Conservation (phyloP, 2,329 filamentous ascomycete genomes). For the Fusarium avenaceum region DNA sequence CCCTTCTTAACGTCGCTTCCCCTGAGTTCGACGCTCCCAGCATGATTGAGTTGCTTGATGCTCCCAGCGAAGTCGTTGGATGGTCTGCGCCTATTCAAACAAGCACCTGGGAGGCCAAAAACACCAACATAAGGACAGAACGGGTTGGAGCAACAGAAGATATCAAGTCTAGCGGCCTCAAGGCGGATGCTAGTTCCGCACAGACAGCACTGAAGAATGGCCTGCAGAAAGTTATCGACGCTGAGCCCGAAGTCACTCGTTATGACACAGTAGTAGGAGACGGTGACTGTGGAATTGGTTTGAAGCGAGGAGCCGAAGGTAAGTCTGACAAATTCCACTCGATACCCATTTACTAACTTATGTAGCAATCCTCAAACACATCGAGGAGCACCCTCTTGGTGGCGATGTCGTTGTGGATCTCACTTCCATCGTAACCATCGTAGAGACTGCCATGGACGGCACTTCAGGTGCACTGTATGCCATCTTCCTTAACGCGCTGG, state of each 20-base stretch:
- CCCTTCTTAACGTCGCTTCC: conserved; percentile 73
- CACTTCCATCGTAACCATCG: conserved; percentile 64
- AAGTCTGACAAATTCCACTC: conserved; percentile 41
- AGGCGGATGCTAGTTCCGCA: conserved; percentile 65
- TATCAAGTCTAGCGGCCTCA: conserved; percentile 63
- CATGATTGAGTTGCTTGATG: conserved; percentile 78
- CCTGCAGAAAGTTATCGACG: conserved; percentile 72
- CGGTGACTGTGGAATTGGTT: conserved; percentile 88
- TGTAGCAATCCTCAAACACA: conserved; percentile 66
- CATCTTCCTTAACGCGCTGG: conserved; percentile 91
- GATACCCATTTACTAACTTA: conserved; percentile 36
- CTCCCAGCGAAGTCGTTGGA: conserved; percentile 76
- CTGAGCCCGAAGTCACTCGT: conserved; percentile 78
- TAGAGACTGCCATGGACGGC: conserved; percentile 72
- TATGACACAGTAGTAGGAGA: conserved; percentile 90
- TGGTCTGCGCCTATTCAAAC: conserved; percentile 76
- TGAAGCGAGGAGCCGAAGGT: conserved; percentile 89
- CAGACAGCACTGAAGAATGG: conserved; percentile 68
- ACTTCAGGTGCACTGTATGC: conserved; percentile 74
- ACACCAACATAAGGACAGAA: conserved; percentile 61
- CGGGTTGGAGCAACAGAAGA: conserved; percentile 51
- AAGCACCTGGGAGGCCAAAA: conserved; percentile 73
- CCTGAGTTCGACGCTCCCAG: conserved; percentile 70
- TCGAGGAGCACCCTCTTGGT: conserved; percentile 59
- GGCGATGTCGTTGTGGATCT: conserved; percentile 68